Conservation (phyloP, 306 rosid genomes). For the Carpinus fangiana region DNA sequence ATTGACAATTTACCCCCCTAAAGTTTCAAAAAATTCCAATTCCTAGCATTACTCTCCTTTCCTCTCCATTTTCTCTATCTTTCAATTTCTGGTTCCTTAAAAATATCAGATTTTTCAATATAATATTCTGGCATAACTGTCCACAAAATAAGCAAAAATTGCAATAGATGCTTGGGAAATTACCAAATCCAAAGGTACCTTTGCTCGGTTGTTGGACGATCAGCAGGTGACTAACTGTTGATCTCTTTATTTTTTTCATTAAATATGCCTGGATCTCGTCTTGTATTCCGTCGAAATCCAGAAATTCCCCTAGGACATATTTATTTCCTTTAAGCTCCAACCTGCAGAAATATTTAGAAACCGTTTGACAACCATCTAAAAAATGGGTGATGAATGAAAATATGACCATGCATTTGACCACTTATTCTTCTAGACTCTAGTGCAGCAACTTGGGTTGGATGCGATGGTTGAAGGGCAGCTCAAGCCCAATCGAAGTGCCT, state of each 20-base stretch:
- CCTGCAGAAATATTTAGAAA: conserved; percentile 44
- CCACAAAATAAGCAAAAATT: conserved; percentile 1
- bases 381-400: neutral
- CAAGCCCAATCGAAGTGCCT: neutral
- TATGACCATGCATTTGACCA: neutral
- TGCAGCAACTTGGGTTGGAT: neutral
- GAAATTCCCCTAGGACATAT: conserved; percentile 78
- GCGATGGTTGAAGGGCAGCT: neutral
- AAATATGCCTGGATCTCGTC: conserved; percentile 57
- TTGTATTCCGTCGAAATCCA: conserved; percentile 82
- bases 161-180: conserved; percentile 22
- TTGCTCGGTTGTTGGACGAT: conserved; percentile 67
- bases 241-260: conserved; percentile 64
- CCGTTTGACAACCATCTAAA: neutral
- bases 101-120: too few species aligned
- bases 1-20: too few species aligned
- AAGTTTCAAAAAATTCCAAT: too few species aligned
- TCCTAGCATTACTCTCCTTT: too few species aligned
- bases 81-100: neutral
- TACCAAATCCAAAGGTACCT: conserved; percentile 84
- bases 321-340: conserved; percentile 81
- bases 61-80: too few species aligned
- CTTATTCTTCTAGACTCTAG: neutral
- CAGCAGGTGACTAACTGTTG: conserved; percentile 62
- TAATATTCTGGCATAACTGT: neutral